Conservation (phyloP, 2,329 filamentous ascomycete species). For the Pseudogymnoascus sp. region DNA sequence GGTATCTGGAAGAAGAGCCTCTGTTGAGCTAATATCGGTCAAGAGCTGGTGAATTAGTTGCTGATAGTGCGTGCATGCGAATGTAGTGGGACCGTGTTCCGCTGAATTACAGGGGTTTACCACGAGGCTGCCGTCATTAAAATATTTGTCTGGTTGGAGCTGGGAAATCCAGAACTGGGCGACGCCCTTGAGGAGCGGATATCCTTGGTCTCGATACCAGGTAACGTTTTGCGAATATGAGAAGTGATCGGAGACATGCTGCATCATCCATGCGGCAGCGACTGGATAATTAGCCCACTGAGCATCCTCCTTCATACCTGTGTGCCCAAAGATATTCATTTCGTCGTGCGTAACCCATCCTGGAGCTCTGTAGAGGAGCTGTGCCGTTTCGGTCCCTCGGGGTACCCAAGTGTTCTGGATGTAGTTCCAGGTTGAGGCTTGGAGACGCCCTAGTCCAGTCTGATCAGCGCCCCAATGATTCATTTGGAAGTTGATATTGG, state of each 20-base stretch:
- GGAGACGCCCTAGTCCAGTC: slow-evolving; percentile 42
- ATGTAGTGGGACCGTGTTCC: slow-evolving; percentile 49
- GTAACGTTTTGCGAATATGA: slow-evolving; percentile 42
- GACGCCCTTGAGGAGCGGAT: slow-evolving; percentile 47
- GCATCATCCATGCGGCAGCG: slow-evolving; percentile 52
- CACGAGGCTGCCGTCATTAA: slow-evolving; percentile 45
- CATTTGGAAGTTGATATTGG: slow-evolving; percentile 57
- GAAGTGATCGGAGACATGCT: slow-evolving; percentile 52
- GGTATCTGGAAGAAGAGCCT: slow-evolving; percentile 15
- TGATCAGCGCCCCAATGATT: slow-evolving; percentile 53
- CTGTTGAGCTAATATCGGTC: slow-evolving; percentile 6
- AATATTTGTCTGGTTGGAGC: slow-evolving; percentile 44
- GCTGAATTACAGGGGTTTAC: slow-evolving; percentile 54
- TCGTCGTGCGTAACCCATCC: slow-evolving; percentile 41
- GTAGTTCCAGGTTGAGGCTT: slow-evolving; percentile 44
- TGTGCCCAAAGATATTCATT: slow-evolving; percentile 54
- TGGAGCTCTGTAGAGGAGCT: slow-evolving; percentile 44
- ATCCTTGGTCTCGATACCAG: slow-evolving; percentile 44
- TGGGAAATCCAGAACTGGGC: slow-evolving; percentile 50
- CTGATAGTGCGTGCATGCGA: slow-evolving; percentile 48
- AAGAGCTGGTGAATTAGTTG: slow-evolving; percentile 38
- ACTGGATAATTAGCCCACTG: slow-evolving; percentile 38
- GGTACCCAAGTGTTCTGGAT: slow-evolving; percentile 49
- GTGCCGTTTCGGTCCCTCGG: slow-evolving; percentile 46
- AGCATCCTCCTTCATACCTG: slow-evolving; percentile 41